A percentile compares a stretch with the other conserved stretches of the same genome.
Conservation (phyloP, 768 basidiomycete genomes). For the Lactarius evosmus region DNA sequence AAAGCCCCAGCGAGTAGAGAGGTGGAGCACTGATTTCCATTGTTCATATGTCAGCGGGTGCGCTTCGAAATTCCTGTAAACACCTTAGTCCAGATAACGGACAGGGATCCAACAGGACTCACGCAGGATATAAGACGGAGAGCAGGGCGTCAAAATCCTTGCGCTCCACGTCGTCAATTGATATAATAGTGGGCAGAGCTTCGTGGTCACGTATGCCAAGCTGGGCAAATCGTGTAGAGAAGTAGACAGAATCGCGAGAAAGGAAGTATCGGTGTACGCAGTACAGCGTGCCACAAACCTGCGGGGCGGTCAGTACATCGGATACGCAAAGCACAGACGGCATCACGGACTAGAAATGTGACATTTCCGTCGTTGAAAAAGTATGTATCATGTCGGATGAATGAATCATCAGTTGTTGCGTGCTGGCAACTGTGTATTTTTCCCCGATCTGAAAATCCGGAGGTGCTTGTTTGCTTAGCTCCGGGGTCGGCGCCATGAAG, state of each 20-base stretch:
- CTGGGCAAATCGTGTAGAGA: constrained; percentile 13
- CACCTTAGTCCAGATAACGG: constrained; percentile 26
- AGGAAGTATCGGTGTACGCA: constrained; percentile 25
- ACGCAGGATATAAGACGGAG: constrained; percentile 9
- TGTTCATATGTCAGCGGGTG: no score
- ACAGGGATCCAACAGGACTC: constrained; percentile 23
- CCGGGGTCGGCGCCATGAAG: not conserved
- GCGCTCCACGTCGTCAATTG: no score
- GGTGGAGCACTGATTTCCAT: no score
- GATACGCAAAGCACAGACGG: no score
- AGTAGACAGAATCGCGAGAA: constrained; percentile 23
- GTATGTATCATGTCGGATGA: constrained; percentile 11
- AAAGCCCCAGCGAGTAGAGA: no score
- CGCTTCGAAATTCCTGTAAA: no score
- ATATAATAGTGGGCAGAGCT: no score
- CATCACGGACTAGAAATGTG: constrained; percentile 16
- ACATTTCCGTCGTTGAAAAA: constrained; percentile 25
- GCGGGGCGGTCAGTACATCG: not conserved
- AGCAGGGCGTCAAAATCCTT: no score
- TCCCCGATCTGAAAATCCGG: not conserved
- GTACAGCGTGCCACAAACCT: constrained; percentile 22
- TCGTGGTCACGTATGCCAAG: constrained; percentile 15
- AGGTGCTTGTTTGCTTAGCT: not conserved
- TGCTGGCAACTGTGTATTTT: not conserved
- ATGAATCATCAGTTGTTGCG: not conserved